These are phyloP conservation scores for Lentithecium fluviatile DNA, from an alignment of 495 filamentous ascomycete genomes.

Conservation along the genomic window DNA sequence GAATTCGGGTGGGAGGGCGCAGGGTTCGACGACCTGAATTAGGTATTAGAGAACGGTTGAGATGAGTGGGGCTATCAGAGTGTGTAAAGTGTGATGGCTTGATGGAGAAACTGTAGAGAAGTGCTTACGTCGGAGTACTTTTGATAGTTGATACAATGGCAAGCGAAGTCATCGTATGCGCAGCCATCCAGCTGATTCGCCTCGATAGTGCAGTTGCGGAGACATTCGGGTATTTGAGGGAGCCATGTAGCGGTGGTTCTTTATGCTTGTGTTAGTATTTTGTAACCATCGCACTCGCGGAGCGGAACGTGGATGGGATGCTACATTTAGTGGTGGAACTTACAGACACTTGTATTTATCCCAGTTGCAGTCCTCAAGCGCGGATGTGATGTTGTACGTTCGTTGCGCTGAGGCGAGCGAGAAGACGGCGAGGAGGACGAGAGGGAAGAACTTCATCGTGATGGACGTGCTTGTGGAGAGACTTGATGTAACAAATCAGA, in stretches of 20 bases:
- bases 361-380: background rate
- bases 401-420: background rate
- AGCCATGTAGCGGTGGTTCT: background rate
- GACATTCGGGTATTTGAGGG: background rate
- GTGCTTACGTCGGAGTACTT: conserved; percentile 7
- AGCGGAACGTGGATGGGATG: background rate
- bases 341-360: conserved; percentile 7
- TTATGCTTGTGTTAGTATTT: background rate
- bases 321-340: background rate
- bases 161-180: conserved; percentile 16
- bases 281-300: too few species aligned
- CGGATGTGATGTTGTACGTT: conserved; percentile 2
- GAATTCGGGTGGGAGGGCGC: conserved; percentile 13
- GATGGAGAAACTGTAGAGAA: too few species aligned
- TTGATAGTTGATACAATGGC: conserved; percentile 13
- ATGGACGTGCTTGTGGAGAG: too few species aligned
- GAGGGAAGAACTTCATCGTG: background rate
- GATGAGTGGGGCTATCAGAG: too few species aligned
- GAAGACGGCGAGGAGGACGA: background rate
- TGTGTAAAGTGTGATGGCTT: too few species aligned
- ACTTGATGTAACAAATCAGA: too few species aligned
- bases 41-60: too few species aligned
- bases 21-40: conserved; percentile 22
- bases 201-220: conserved; percentile 2
- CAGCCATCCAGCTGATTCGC: conserved; percentile 4